Evolutionary conservation across 2,329 filamentous ascomycete genomes (phyloP).

Genomic region (Trichoderma semiorbis): DNA sequence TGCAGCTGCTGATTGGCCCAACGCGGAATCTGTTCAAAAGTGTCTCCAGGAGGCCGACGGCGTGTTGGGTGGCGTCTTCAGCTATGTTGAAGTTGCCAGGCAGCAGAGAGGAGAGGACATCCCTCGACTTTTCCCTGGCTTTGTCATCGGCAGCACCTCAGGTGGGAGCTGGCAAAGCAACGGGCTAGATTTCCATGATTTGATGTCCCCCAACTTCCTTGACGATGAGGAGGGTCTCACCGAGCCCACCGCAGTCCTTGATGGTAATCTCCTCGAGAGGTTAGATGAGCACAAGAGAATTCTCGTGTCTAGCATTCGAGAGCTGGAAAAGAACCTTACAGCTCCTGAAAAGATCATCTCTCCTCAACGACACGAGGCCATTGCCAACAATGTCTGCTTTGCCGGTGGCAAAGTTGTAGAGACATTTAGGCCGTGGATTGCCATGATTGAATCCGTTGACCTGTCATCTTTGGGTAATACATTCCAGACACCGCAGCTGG

Average conservation of each 20-base stretch:
- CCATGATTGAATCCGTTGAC: conserved; percentile 88
- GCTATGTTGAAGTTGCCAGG: conserved; percentile 91
- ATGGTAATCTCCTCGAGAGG: conserved; percentile 73
- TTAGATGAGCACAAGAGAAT: conserved; percentile 83
- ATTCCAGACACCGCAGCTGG: conserved; percentile 78
- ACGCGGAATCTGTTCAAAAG: conserved; percentile 89
- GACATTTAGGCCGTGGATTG: conserved; percentile 84
- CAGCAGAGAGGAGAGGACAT: conserved; percentile 93
- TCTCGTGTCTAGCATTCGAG: conserved; percentile 79
- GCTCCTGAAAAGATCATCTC: conserved; percentile 79
- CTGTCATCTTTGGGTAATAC: conserved; percentile 73
- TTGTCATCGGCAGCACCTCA: conserved; percentile 77
- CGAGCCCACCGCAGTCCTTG: conserved; percentile 72
- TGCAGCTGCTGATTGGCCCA: conserved; percentile 91
- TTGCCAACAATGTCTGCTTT: conserved; percentile 78
- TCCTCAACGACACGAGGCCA: conserved; percentile 69
- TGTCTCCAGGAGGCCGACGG: conserved; percentile 97
- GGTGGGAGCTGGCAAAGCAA: conserved; percentile 88
- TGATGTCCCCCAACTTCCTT: conserved; percentile 76
- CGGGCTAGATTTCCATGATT: conserved; percentile 61
- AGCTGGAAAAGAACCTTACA: conserved; percentile 78
- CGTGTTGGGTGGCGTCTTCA: conserved; percentile 88
- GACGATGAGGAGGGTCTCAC: conserved; percentile 72
- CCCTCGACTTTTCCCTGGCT: conserved; percentile 87
- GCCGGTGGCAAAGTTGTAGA: conserved; percentile 79